Evolutionary conservation across 2,329 filamentous ascomycete genomes (phyloP), one percentile per base, ranked within the genome.

Genomic region (Cordyceps cateniannulata): DNA sequence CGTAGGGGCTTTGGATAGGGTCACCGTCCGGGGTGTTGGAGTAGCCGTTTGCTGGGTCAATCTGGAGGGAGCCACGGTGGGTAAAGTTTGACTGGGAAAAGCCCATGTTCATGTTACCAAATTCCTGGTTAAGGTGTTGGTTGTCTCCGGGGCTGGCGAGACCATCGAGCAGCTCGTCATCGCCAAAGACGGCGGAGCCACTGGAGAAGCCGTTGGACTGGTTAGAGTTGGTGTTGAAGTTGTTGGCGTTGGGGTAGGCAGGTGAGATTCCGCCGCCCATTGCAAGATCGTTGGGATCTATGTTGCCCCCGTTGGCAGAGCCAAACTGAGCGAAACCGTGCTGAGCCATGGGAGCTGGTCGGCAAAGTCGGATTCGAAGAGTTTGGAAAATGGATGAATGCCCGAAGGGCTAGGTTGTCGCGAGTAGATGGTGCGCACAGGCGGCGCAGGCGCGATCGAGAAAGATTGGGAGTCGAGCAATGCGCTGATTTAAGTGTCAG

Each of bases 21-120:
- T 91, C 89, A 57, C 91, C 91, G 63, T 98, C 93, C 3, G 93
- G 93, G 2, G 93, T 96, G 72, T 90, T 91, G 22, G 93, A 96
- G 74, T 89, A 98, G 63, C 91, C 85, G 69, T 89, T 88, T 70
- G 82, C 78, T 63, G 86, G 84, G 65, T 90, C 86, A 67, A 88
- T 83, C 62, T 85, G 82, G 42, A 88, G 73, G 38, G 79, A 75
- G 55, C 76, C 80, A 62, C 88, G 86, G 62, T 88, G 81, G 4
- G 75, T 68, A 67, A 84, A 86, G 20, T 82, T 76, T 54, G 77
- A 77, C 60, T 84, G 81, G 35, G 76, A 71, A 66, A 82, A 86
- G 49, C 50, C 78, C 73, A 89, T 85, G 66, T 80, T 80, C 69
- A 87, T 79, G 55, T 77, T 76, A 42, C 77, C 75, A 62, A 81